Conservation (phyloP, 208 protist species). For the Acanthamoeba culbertsoni region DNA sequence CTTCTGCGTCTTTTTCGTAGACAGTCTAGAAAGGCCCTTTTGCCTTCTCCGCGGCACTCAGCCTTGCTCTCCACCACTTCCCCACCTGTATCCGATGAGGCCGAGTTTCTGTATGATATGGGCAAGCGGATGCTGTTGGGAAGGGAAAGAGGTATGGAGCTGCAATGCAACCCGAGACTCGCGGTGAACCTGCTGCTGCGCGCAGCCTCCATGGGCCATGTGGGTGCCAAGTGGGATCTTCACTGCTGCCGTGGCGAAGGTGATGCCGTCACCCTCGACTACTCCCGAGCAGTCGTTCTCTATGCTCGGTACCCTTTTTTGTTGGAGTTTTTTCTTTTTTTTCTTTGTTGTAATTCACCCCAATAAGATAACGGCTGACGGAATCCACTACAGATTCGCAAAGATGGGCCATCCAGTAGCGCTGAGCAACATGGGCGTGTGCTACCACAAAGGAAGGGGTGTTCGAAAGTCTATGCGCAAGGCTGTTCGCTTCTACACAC, state of each 20-base stretch:
- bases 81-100: background rate
- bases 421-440: slow-evolving; percentile 65
- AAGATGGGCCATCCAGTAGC: slow-evolving; percentile 53
- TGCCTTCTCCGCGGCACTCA: background rate
- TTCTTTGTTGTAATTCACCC: background rate
- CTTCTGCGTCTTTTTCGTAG: too few relatives aligned
- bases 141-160: background rate
- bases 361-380: background rate
- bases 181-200: slow-evolving; percentile 19
- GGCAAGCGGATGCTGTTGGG: slow-evolving; percentile 53
- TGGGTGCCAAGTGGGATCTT: slow-evolving; percentile 41
- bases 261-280: slow-evolving; percentile 17
- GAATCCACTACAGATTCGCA: background rate
- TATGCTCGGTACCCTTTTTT: background rate
- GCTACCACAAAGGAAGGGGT: slow-evolving; percentile 62
- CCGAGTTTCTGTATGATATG: slow-evolving; percentile 51
- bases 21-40: background rate
- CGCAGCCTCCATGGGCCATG: background rate
- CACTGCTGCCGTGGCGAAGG: slow-evolving; percentile 38
- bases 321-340: background rate
- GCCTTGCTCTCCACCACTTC: background rate
- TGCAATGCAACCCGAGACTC: background rate
- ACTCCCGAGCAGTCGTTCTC: background rate
- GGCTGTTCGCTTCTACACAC: slow-evolving; percentile 60
- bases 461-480: slow-evolving; percentile 19